Percentiles rank a stretch among this genome's conserved stretches.
These are phyloP conservation scores for Gyrodon lividus DNA, from an alignment of 768 basidiomycete species.

Conservation along the genomic window DNA sequence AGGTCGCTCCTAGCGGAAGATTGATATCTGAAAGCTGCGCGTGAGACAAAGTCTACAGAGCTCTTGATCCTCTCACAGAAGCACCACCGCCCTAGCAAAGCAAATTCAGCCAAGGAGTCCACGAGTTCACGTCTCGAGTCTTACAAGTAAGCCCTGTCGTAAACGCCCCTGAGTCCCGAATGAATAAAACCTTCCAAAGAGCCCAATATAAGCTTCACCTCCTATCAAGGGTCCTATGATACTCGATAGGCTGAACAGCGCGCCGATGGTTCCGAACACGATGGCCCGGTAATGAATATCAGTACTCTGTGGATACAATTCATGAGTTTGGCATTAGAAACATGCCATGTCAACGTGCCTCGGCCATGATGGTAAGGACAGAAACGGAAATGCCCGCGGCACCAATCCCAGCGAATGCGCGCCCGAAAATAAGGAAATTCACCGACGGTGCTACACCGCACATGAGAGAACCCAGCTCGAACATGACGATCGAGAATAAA, in stretches of 20 bases:
- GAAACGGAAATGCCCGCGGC: constrained; percentile 54
- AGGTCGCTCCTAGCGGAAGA: constrained; percentile 11
- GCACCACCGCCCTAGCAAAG: constrained; percentile 15
- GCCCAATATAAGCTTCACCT: neutral
- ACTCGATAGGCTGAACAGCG: constrained; percentile 7
- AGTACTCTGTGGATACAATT: neutral
- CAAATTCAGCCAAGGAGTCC: neutral
- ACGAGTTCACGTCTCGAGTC: neutral
- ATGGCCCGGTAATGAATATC: constrained; percentile 9
- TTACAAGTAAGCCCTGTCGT: constrained; percentile 12
- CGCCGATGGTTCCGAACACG: constrained; percentile 12
- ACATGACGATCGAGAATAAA: constrained; percentile 5
- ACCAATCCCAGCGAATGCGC: constrained; percentile 65
- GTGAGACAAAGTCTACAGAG: neutral
- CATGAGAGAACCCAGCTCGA: constrained; percentile 51
- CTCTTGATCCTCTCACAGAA: constrained; percentile 8
- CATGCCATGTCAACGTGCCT: constrained; percentile 1
- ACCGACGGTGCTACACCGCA: constrained; percentile 62
- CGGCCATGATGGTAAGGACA: constrained; percentile 13
- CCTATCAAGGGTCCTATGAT: constrained; percentile 13
- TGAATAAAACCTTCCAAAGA: neutral
- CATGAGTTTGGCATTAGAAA: neutral
- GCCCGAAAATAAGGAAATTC: constrained; percentile 61
- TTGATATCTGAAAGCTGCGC: constrained; percentile 11
- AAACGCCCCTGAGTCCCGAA: constrained; percentile 8